phyloP scores from a whole-genome alignment of 2,329 filamentous ascomycete genomes.

The Plectosphaerella sp. region DNA sequence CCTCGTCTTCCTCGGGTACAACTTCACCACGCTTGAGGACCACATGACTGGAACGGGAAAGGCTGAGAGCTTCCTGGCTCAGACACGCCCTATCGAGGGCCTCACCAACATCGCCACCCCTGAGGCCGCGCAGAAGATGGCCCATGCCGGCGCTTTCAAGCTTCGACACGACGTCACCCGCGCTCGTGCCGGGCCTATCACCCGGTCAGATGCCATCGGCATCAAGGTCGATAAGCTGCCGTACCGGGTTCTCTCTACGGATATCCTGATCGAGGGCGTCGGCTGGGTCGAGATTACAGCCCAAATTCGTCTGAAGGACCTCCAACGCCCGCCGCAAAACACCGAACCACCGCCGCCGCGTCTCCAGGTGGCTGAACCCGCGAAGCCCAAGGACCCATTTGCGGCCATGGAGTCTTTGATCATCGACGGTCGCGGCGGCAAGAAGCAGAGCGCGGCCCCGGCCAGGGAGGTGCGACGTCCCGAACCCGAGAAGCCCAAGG shows the following conservation, averaged over 20 bases:
- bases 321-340: slow-evolving; percentile 20
- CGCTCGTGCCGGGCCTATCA: slow-evolving; percentile 69
- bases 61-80: slow-evolving; percentile 67
- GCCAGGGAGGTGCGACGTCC: slow-evolving; percentile 5
- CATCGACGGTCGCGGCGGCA: slow-evolving; percentile 1
- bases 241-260: slow-evolving; percentile 73
- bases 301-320: slow-evolving; percentile 65
- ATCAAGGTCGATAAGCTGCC: slow-evolving; percentile 66
- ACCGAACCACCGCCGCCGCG: slow-evolving; percentile 15
- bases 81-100: slow-evolving; percentile 50
- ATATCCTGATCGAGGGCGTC: slow-evolving; percentile 86
- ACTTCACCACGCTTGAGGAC: slow-evolving; percentile 73
- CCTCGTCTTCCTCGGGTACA: slow-evolving; percentile 70
- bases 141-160: slow-evolving; percentile 69
- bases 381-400: slow-evolving; percentile 8
- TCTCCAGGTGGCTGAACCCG: slow-evolving; percentile 7
- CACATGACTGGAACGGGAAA: slow-evolving; percentile 80
- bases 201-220: slow-evolving; percentile 56
- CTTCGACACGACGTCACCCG: slow-evolving; percentile 82
- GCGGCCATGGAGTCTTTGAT: slow-evolving; percentile 4
- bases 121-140: slow-evolving; percentile 52
- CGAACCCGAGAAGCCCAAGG: slow-evolving; percentile 8
- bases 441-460: slow-evolving; percentile 10
- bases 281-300: slow-evolving; percentile 89
- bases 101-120: slow-evolving; percentile 61